A percentile compares a stretch with the other conserved stretches of the same genome.
These are phyloP conservation scores for Violaceomyces palustris DNA, from an alignment of 1,284 basidiomycete genomes.

Conservation along the genomic window DNA sequence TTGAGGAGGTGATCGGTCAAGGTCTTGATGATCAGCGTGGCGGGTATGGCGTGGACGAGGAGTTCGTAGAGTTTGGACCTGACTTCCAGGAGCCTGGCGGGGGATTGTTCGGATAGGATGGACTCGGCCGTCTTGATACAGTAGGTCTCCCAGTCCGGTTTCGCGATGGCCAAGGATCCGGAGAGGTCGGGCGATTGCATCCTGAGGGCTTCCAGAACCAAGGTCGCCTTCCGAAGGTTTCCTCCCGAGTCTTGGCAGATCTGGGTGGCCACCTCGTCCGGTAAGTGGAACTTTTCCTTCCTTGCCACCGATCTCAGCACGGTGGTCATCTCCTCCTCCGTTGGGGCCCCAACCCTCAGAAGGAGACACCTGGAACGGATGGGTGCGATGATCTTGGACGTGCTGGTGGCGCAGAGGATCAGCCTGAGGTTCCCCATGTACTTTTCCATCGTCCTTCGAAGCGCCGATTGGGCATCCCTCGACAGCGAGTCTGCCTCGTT, in stretches of 20 bases:
- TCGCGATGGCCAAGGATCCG: conserved; percentile 70
- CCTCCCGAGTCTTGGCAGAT: conserved; percentile 79
- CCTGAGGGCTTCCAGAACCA: conserved; percentile 89
- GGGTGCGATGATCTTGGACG: conserved; percentile 91
- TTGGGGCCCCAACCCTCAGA: conserved; percentile 86
- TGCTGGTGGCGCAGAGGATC: conserved; percentile 96
- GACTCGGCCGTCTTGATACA: conserved; percentile 87
- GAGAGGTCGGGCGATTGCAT: conserved; percentile 59
- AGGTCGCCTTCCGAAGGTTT: conserved; percentile 88
- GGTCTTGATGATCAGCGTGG: conserved; percentile 58
- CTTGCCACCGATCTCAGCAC: conserved; percentile 75
- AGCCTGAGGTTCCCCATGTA: conserved; percentile 97
- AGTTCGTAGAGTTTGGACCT: conserved; percentile 91
- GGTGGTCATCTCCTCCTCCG: conserved; percentile 70
- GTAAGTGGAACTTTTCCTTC: conserved; percentile 74
- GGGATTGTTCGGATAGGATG: conserved; percentile 89
- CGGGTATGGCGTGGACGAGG: conserved; percentile 95
- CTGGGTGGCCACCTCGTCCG: conserved; percentile 66
- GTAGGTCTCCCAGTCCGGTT: conserved; percentile 99
- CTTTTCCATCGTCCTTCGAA: conserved; percentile 95
- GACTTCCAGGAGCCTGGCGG: conserved; percentile 83
- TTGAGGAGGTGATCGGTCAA: conserved; percentile 74
- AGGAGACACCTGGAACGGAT: conserved; percentile 93
- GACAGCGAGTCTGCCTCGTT: conserved; percentile 94
- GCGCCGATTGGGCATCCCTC: conserved; percentile 91